Evolutionary conservation across 371 early-diverging fungal genomes (phyloP).

Genomic region (Dinochytrium kinnereticum): DNA sequence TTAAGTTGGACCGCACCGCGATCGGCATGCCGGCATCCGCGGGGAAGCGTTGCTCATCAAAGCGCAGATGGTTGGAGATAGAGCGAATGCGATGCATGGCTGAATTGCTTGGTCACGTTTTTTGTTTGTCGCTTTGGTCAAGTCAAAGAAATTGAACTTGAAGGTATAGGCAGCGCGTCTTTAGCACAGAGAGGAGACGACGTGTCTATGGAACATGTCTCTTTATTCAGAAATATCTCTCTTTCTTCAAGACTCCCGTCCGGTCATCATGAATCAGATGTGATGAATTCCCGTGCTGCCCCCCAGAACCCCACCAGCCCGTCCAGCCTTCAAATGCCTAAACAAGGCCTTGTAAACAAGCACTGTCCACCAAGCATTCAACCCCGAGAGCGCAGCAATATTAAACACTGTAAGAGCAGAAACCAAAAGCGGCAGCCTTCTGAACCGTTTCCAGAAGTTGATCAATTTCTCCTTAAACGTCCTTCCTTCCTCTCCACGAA

Average conservation of each 20-base stretch:
- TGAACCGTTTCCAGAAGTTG: conserved; percentile 5
- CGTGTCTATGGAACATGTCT: no score
- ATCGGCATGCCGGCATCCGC: not conserved
- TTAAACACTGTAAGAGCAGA: conserved; percentile 32
- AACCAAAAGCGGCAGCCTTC: conserved; percentile 29
- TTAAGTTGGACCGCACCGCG: not conserved
- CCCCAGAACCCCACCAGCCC: not conserved
- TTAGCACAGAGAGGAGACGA: no score
- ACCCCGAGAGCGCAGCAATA: conserved; percentile 26
- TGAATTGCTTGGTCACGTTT: not conserved
- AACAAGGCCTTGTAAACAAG: conserved; percentile 36
- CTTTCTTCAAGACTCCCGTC: no score
- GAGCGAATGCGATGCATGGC: not conserved
- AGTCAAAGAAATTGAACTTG: not conserved
- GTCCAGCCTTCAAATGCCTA: conserved; percentile 11
- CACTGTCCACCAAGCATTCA: conserved; percentile 43
- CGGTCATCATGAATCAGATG: conserved; percentile 22
- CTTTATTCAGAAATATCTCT: no score
- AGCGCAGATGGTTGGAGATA: not conserved
- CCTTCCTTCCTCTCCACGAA: conserved; percentile 12
- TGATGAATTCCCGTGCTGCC: conserved; percentile 25
- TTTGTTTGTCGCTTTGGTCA: not conserved
- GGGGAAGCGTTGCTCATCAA: not conserved
- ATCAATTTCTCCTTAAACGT: conserved; percentile 4
- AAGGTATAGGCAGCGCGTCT: no score